phyloP scores from a whole-genome alignment of 176 grass and related monocot genomes.

The Phragmites australis region DNA sequence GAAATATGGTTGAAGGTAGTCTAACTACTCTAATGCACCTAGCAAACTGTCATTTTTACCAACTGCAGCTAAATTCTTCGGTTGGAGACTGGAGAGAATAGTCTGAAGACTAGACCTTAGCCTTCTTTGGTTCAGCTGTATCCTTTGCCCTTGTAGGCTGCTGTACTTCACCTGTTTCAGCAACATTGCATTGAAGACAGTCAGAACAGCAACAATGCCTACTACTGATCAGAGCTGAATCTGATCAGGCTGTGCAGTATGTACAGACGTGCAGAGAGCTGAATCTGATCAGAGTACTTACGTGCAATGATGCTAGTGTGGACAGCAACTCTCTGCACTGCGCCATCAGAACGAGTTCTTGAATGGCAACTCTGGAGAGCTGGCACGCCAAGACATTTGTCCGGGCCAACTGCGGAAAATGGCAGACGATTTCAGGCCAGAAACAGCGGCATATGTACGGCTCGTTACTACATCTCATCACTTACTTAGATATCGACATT shows the following conservation, averaged over 20 bases:
- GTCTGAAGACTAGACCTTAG: neutral
- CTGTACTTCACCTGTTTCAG: conserved; percentile 52
- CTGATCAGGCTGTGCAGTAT: neutral
- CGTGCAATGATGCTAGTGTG: conserved; percentile 58
- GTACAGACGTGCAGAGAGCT: no score
- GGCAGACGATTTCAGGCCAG: conserved; percentile 1
- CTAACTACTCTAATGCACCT: neutral
- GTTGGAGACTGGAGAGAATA: neutral
- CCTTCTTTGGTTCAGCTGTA: conserved; percentile 38
- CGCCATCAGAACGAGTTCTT: conserved; percentile 50
- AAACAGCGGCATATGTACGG: neutral
- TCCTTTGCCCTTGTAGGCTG: conserved; percentile 55
- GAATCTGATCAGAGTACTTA: no score
- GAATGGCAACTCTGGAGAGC: conserved; percentile 48
- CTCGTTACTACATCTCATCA: neutral
- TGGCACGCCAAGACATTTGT: conserved; percentile 48
- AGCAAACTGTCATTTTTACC: neutral
- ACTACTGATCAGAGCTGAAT: neutral
- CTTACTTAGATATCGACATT: neutral
- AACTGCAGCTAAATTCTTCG: conserved; percentile 2
- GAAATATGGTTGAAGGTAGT: no score
- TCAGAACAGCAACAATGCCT: conserved; percentile 10
- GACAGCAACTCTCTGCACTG: conserved; percentile 66
- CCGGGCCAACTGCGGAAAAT: conserved; percentile 47
- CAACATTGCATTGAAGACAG: conserved; percentile 18